These are phyloP conservation scores for Thraustochytrium sp. DNA, from an alignment of 352 stramenopile genomes.

Conservation along the genomic window DNA sequence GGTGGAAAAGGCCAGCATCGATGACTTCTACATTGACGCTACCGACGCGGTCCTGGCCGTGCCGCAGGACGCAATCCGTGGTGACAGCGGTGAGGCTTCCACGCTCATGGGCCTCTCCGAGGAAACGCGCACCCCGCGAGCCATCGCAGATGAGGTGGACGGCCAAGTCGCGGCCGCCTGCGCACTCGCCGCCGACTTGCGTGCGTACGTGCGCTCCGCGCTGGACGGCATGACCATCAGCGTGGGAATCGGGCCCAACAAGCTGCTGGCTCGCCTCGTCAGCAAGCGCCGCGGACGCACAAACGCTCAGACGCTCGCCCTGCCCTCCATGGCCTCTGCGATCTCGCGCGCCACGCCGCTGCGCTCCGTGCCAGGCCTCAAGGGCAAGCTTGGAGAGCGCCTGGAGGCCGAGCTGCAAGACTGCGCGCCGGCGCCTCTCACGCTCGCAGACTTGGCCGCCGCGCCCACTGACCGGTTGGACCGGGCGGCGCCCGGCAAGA, in stretches of 20 bases:
- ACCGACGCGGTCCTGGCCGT: not conserved
- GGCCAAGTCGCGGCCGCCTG: not conserved
- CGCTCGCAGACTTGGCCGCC: no score
- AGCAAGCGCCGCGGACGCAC: not conserved
- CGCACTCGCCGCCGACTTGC: not conserved
- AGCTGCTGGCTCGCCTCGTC: not conserved
- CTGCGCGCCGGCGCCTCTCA: no score
- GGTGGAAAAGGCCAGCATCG: not conserved
- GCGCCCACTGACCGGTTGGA: no score
- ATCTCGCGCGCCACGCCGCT: not conserved
- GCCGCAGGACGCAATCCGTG: no score
- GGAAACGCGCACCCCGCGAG: not conserved
- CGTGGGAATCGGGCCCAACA: constrained; percentile 7
- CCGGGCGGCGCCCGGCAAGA: not conserved
- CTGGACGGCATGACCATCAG: constrained; percentile 6
- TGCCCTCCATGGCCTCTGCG: not conserved
- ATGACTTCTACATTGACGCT: constrained; percentile 4
- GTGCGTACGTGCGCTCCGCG: not conserved
- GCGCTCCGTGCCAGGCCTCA: not conserved
- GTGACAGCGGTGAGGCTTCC: no score
- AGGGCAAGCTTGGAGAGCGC: not conserved
- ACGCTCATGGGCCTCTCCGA: not conserved
- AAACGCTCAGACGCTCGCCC: not conserved
- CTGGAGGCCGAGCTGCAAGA: no score
- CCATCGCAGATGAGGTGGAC: not conserved